These are phyloP conservation scores for Colletotrichum sp. DNA, from an alignment of 2,329 filamentous ascomycete species.

Conservation along the genomic window DNA sequence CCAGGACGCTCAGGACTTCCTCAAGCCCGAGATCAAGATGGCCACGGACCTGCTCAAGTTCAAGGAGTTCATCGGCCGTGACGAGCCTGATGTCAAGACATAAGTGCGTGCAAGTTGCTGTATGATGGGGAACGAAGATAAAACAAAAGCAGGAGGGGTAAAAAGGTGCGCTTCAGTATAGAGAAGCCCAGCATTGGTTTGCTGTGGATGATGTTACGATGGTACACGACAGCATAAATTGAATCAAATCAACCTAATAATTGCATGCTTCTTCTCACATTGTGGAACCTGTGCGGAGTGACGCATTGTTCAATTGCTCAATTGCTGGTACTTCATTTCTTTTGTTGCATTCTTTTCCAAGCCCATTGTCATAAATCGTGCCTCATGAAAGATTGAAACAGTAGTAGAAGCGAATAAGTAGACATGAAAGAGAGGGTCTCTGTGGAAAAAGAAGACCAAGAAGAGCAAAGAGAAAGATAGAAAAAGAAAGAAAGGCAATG, in stretches of 20 bases:
- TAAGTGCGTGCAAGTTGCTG: constrained; percentile 44
- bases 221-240: constrained; percentile 21
- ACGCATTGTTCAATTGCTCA: neutral
- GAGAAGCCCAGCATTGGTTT: constrained; percentile 7
- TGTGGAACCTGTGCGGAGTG: neutral
- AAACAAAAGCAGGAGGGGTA: neutral
- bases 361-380: neutral
- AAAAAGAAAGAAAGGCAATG: neutral
- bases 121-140: neutral
- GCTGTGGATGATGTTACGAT: constrained; percentile 19
- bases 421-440: neutral
- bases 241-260: constrained; percentile 18
- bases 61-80: constrained; percentile 90
- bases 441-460: neutral
- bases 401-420: neutral
- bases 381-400: neutral
- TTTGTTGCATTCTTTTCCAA: neutral
- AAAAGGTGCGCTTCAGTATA: constrained; percentile 17
- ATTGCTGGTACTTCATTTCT: neutral
- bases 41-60: constrained; percentile 88
- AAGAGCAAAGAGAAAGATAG: neutral
- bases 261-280: neutral
- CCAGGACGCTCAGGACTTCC: constrained; percentile 89
- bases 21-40: constrained; percentile 87
- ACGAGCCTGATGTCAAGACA: constrained; percentile 96